A percentile compares a stretch with the other conserved stretches of the same genome.
Conservation (phyloP, 768 basidiomycete species). For the Suillus clintonianus region DNA sequence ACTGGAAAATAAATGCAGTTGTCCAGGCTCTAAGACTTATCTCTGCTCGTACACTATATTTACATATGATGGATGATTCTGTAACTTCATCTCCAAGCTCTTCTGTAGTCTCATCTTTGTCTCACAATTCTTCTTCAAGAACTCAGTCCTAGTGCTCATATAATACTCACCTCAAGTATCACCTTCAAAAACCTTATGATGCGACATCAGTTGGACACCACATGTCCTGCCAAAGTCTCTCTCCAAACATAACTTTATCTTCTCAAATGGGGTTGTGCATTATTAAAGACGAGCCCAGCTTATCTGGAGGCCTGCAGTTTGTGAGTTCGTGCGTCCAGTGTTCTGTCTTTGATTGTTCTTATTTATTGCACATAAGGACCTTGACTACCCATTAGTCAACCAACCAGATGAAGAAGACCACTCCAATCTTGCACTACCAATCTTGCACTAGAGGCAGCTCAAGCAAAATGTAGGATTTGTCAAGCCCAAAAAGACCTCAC, state of each 20-base stretch:
- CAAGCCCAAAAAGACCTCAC: neutral
- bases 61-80: neutral
- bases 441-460: too few relatives aligned
- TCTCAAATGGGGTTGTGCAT: neutral
- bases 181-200: neutral
- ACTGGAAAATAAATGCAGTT: too few relatives aligned
- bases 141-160: neutral
- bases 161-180: neutral
- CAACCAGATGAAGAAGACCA: neutral
- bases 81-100: neutral
- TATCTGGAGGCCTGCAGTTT: neutral
- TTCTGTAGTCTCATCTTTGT: neutral
- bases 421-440: neutral
- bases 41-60: neutral
- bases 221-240: neutral
- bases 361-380: neutral
- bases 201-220: neutral
- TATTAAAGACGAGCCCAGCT: neutral
- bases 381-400: neutral
- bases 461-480: neutral
- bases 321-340: neutral
- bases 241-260: neutral
- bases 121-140: neutral
- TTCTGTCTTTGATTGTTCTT: neutral
- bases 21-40: neutral